Evolutionary conservation across 2,329 filamentous ascomycete genomes (phyloP).

Genomic region (Paecilomyces formosus): DNA sequence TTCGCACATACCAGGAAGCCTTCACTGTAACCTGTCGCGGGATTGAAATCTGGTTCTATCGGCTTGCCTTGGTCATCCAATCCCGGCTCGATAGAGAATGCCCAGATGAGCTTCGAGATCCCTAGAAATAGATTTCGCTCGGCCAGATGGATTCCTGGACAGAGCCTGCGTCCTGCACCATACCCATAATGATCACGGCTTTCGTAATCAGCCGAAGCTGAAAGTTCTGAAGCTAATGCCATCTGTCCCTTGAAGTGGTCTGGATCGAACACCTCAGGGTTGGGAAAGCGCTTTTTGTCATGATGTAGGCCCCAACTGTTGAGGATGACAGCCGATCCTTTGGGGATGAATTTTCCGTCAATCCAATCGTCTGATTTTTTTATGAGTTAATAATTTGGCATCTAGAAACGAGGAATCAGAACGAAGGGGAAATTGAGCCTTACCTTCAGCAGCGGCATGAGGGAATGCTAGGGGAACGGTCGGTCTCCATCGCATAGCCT

Average conservation of each 20-base stretch:
- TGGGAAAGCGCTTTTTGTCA: slow-evolving; percentile 35
- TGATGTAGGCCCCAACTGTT: slow-evolving; percentile 41
- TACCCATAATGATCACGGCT: slow-evolving; percentile 26
- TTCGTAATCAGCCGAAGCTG: slow-evolving; percentile 14
- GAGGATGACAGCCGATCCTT: slow-evolving; percentile 36
- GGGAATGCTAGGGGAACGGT: slow-evolving; percentile 48
- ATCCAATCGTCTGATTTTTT: slow-evolving; percentile 26
- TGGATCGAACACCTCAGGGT: slow-evolving; percentile 25
- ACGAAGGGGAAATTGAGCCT: background rate
- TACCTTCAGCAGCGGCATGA: slow-evolving; percentile 31
- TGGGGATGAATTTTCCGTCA: slow-evolving; percentile 41
- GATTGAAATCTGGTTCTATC: slow-evolving; percentile 13
- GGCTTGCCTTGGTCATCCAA: background rate
- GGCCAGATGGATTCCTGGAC: slow-evolving; percentile 42
- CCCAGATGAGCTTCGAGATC: slow-evolving; percentile 48
- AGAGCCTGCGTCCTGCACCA: slow-evolving; percentile 16
- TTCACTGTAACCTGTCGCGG: slow-evolving; percentile 18
- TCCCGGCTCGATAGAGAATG: slow-evolving; percentile 14
- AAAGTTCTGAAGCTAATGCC: slow-evolving; percentile 18
- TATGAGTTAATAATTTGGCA: too few relatives aligned
- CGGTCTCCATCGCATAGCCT: slow-evolving; percentile 51
- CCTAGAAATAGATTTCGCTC: slow-evolving; percentile 43
- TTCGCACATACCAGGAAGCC: slow-evolving; percentile 27
- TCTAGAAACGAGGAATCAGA: too few relatives aligned
- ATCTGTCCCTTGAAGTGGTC: slow-evolving; percentile 16